A percentile compares a stretch with the other conserved stretches of the same genome.
Evolutionary conservation across 208 protist species (phyloP).

Genomic region (Leishmania amazonensis): DNA sequence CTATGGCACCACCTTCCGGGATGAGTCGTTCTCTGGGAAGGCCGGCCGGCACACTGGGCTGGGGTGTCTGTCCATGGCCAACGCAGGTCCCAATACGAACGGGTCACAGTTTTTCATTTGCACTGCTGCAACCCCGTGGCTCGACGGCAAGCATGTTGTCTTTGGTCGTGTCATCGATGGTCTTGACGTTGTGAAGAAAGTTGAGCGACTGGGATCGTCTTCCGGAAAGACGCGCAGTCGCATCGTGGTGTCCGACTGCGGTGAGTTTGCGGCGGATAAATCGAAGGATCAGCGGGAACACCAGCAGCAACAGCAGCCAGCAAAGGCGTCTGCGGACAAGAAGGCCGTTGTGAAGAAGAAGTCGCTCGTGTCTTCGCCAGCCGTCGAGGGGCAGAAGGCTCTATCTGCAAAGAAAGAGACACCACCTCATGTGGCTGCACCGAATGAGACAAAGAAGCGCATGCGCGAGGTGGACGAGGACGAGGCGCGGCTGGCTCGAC

Average conservation of each 20-base stretch:
- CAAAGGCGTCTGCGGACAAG: constrained; percentile 8
- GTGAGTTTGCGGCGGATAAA: constrained; percentile 51
- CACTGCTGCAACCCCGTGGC: constrained; percentile 80
- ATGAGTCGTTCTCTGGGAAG: constrained; percentile 97
- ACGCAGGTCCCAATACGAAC: constrained; percentile 98
- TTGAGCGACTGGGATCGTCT: constrained; percentile 77
- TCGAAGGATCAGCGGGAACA: constrained; percentile 11
- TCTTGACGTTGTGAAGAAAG: constrained; percentile 77
- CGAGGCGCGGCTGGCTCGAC: constrained; percentile 49
- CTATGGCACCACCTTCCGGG: constrained; percentile 97
- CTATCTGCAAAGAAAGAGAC: constrained; percentile 5
- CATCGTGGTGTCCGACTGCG: constrained; percentile 78
- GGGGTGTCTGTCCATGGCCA: constrained; percentile 98
- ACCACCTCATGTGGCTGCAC: not conserved
- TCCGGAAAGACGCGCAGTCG: constrained; percentile 72
- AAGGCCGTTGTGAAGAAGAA: constrained; percentile 8
- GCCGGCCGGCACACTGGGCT: constrained; percentile 88
- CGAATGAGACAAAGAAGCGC: constrained; percentile 29
- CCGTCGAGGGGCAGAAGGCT: constrained; percentile 3
- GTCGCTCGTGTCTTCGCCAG: not conserved
- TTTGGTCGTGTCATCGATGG: constrained; percentile 94
- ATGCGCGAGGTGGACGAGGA: constrained; percentile 35
- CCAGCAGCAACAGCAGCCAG: not conserved
- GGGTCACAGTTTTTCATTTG: constrained; percentile 96
- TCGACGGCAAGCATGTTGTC: constrained; percentile 97